Percentiles rank a stretch among this genome's conserved stretches.
phyloP scores from a whole-genome alignment of 371 early-diverging fungal species.

The Mortierella sp. region DNA sequence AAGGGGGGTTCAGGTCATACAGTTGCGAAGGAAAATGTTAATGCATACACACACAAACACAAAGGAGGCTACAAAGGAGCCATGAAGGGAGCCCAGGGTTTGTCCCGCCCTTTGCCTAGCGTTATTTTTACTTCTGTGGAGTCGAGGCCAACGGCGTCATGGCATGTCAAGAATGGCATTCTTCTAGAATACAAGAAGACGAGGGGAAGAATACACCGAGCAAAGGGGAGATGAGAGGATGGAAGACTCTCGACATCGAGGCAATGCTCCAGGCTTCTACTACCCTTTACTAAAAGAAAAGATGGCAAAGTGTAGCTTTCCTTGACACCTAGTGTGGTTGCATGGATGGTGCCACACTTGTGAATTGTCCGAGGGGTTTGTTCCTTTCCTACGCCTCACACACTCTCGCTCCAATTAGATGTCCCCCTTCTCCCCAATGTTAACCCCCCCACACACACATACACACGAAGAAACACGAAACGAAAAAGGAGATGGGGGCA shows the following conservation, averaged over 20 bases:
- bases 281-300: too few relatives aligned
- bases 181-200: neutral
- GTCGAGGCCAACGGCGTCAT: neutral
- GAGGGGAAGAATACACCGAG: neutral
- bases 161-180: neutral
- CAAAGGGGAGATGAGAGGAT: neutral
- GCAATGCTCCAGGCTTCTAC: too few relatives aligned
- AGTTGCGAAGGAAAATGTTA: neutral
- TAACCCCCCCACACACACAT: neutral
- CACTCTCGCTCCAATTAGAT: too few relatives aligned
- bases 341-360: too few relatives aligned
- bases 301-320: too few relatives aligned
- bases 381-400: too few relatives aligned
- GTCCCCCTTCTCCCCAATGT: too few relatives aligned
- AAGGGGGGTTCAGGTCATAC: neutral
- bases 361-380: too few relatives aligned
- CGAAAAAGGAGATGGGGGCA: constrained; percentile 5
- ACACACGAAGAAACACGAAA: too few relatives aligned
- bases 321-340: too few relatives aligned
- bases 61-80: neutral
- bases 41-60: neutral
- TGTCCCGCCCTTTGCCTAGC: neutral
- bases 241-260: neutral
- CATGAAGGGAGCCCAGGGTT: neutral
- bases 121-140: neutral